Percentiles rank a stretch among this genome's conserved stretches.
These are phyloP conservation scores for Acacia melanoxylon DNA, from an alignment of 306 rosid species.

Conservation along the genomic window DNA sequence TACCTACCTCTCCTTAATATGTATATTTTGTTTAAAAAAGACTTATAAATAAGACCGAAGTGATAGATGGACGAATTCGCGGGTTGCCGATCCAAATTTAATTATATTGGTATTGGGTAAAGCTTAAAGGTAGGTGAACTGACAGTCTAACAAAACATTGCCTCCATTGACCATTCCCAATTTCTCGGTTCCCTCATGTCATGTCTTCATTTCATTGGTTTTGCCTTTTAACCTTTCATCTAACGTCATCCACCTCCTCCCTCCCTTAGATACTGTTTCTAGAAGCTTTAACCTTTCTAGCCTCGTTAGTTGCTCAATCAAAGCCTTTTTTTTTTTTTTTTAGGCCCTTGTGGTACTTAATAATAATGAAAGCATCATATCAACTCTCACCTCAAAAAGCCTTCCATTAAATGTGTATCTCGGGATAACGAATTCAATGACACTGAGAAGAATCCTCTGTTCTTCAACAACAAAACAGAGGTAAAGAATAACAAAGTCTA, in stretches of 20 bases:
- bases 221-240: not conserved
- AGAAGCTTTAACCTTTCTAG: not conserved
- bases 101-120: too few species aligned
- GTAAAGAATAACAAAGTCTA: too few species aligned
- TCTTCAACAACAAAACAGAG: too few species aligned
- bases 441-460: too few species aligned
- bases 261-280: not conserved
- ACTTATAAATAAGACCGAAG: too few species aligned
- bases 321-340: not conserved
- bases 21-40: too few species aligned
- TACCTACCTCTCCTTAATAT: too few species aligned
- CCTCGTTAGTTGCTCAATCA: not conserved
- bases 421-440: too few species aligned
- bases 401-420: too few species aligned
- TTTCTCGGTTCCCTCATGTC: not conserved
- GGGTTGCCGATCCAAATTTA: too few species aligned
- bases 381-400: not conserved
- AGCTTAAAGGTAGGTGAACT: not conserved
- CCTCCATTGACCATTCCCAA: not conserved
- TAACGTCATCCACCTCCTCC: not conserved
- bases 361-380: not conserved
- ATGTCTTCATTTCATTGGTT: not conserved
- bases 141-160: not conserved
- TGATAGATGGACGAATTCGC: too few species aligned
- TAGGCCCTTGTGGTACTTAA: not conserved